These are phyloP conservation scores for Phytopythium litorale DNA, from an alignment of 352 stramenopile genomes.

Conservation along the genomic window DNA sequence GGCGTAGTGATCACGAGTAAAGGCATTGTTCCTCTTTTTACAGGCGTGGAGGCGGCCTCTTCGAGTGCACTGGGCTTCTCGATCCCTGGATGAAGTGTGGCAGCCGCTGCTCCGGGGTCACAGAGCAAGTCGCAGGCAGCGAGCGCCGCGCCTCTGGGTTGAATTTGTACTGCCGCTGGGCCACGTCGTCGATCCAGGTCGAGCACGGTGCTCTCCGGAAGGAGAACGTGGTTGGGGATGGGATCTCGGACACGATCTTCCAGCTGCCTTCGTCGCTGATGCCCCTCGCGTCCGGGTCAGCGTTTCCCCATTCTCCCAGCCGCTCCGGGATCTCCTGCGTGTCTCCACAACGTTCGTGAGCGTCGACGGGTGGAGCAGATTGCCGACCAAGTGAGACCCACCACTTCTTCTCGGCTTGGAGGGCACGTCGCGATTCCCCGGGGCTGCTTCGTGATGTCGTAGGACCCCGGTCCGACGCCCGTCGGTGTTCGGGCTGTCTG, in stretches of 20 bases:
- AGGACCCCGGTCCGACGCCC: conserved; percentile 54
- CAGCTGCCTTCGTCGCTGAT: conserved; percentile 58
- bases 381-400: conserved; percentile 5
- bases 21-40: neutral
- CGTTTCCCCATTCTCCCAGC: conserved; percentile 40
- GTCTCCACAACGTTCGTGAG: neutral
- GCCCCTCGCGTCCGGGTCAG: conserved; percentile 24
- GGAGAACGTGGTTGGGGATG: conserved; percentile 43
- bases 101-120: conserved; percentile 28
- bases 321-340: conserved; percentile 19
- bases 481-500: conserved; percentile 46
- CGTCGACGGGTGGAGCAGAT: too few relatives aligned
- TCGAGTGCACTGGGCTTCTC: conserved; percentile 32
- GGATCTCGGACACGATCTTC: conserved; percentile 67
- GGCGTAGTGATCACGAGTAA: neutral
- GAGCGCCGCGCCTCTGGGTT: conserved; percentile 27
- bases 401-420: conserved; percentile 15
- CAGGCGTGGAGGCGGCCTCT: conserved; percentile 4
- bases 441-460: conserved; percentile 33
- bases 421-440: conserved; percentile 18
- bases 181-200: conserved; percentile 74
- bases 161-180: conserved; percentile 38
- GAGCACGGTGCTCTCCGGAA: conserved; percentile 43
- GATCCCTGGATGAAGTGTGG: conserved; percentile 49
- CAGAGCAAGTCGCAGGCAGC: neutral